Conservation (phyloP, 2,329 filamentous ascomycete genomes). For the Penicillium janthinellum region DNA sequence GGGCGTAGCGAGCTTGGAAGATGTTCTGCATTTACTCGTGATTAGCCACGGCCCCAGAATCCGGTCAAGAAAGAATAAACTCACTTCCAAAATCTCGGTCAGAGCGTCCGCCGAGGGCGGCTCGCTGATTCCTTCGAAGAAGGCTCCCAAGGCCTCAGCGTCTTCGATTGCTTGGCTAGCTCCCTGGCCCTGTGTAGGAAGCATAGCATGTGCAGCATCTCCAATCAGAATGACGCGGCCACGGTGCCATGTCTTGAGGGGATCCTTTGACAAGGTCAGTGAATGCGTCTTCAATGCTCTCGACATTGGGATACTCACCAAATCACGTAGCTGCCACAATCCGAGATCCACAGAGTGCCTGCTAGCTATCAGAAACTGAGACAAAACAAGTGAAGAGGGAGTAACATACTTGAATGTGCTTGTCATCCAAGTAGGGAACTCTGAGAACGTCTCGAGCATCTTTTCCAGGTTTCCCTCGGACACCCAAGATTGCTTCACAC, state of each 20-base stretch:
- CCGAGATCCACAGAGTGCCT: constrained; percentile 32
- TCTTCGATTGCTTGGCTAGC: constrained; percentile 49
- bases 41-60: neutral
- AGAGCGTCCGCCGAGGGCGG: constrained; percentile 5
- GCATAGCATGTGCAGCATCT: constrained; percentile 22
- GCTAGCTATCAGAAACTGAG: constrained; percentile 26
- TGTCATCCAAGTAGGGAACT: constrained; percentile 45
- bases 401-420: constrained; percentile 13
- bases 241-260: constrained; percentile 35
- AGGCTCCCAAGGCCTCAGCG: constrained; percentile 42
- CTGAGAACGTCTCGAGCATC: constrained; percentile 41
- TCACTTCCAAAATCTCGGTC: constrained; percentile 9
- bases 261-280: constrained; percentile 40
- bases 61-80: neutral
- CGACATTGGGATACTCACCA: constrained; percentile 23
- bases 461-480: constrained; percentile 40
- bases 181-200: constrained; percentile 30
- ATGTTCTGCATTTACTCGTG: constrained; percentile 5
- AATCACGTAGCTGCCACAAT: constrained; percentile 51
- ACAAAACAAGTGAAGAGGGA: constrained; percentile 34
- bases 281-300: constrained; percentile 13
- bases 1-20: constrained; percentile 13
- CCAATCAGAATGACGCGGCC: constrained; percentile 21
- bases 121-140: constrained; percentile 12
- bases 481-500: constrained; percentile 44